Evolutionary conservation across 306 rosid genomes (phyloP), one percentile per base, ranked within the genome.

Genomic region (Hylodesmum podocarpum): DNA sequence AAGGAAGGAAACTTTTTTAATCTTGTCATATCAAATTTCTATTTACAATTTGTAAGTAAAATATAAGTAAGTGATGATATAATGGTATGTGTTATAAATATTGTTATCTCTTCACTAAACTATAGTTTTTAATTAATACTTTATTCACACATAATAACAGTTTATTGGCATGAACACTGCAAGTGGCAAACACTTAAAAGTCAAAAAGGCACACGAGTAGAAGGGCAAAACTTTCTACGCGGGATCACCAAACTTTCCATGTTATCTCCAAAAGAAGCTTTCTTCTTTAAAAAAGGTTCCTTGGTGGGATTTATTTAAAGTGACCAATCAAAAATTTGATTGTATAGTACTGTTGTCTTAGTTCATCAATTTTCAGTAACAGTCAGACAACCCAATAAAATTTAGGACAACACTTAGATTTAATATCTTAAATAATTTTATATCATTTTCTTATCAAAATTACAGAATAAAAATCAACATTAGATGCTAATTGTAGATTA

Each of bases 311-410:
- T 66, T 25, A 15, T 66, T 55, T 34, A 5, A 34, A 75, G 18
- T 46, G 65, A 7, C 80, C 80, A 74, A 74, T 81, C 80, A 81
- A 39, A 41, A 74, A 33, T 47, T 46, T 73, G 12, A 55, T 4
- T 51, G 21, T 33, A 18, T 18, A 11, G 63, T 19, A 27, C 67
- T 12, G 0, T 51, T 36, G 36, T 13, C 50, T 31, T 53, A 21
- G 55, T 19, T 21, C 64, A 53, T 29, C 37, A 72, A 53, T 36
- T 53, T 4, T 53, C 21, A 27, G 12, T 8, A 27, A 55, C 9
- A 55, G 1, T 25, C 1, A 7, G 34, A 55, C 0, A 2, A 0
- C 9, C 12, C 64, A 27, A 25, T 55, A 19, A 5, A 11, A 51
- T 51, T 0, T 37, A 37, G 12, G 43, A 37, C 43, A 37, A 8